These are phyloP conservation scores for Pseudozyma sp. DNA, from an alignment of 1,284 basidiomycete genomes.

Conservation along the genomic window DNA sequence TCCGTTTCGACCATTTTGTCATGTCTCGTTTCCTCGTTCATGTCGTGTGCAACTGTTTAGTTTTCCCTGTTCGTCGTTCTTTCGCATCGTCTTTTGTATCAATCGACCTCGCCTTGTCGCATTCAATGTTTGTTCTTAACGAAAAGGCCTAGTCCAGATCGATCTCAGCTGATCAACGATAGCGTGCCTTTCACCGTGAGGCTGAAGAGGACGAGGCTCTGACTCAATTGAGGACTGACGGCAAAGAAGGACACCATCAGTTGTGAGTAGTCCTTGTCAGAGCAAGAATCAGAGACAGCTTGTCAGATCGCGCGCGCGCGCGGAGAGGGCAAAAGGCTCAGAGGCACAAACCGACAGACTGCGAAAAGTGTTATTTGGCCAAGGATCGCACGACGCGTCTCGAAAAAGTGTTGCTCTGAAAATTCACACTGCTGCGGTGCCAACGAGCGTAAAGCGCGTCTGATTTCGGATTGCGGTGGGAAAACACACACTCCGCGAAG, in stretches of 20 bases:
- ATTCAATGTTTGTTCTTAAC: not conserved
- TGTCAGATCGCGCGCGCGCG: not conserved
- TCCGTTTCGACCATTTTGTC: too few relatives aligned
- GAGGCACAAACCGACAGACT: too few relatives aligned
- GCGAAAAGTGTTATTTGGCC: constrained; percentile 18
- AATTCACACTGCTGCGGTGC: constrained; percentile 24
- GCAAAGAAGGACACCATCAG: too few relatives aligned
- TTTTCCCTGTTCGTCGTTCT: not conserved
- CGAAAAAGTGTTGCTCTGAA: constrained; percentile 9
- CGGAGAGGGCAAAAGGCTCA: not conserved
- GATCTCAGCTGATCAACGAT: too few relatives aligned
- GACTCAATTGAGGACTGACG: too few relatives aligned
- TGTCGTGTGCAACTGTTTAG: not conserved
- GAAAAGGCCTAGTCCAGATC: too few relatives aligned
- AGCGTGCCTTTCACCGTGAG: too few relatives aligned
- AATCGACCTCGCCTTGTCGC: not conserved
- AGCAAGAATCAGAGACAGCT: too few relatives aligned
- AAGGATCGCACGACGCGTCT: constrained; percentile 32
- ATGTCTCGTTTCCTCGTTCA: not conserved
- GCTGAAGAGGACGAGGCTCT: too few relatives aligned
- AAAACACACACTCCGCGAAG: constrained; percentile 13
- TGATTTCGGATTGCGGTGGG: not conserved
- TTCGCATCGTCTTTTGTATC: not conserved
- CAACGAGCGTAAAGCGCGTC: constrained; percentile 10
- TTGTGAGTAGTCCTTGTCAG: too few relatives aligned